Evolutionary conservation across 345 rosid species (phyloP), one percentile per base, ranked within the genome.

Genomic region (Brassica napus): DNA sequence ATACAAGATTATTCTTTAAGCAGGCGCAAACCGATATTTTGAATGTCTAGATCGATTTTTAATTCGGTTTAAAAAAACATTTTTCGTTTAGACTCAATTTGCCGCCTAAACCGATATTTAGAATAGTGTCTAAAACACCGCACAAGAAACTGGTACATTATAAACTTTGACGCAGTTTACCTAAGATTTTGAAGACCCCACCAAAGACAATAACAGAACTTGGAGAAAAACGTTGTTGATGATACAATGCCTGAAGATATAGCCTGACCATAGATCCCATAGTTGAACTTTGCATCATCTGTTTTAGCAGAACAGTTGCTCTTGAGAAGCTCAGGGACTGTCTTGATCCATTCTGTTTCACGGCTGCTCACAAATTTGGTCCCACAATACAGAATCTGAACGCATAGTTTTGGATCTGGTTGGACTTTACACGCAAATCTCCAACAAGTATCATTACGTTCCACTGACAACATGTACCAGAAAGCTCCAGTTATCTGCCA

Each of bases 121-220:
- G 57, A 52, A 49, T 7, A 47, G 0, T 12, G 6, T 47, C 15
- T 39, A 23, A 28, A 52, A 30, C 61, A 16, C 59, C 0, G 6
- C 54, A 54, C 11, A 23, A 68, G 30, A 15, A 7, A n/a, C 30
- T 1, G 30, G 62, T 58, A 4, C 6, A 60, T n/a, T 72, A 1
- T 61, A 4, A 4, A 39, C 2, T 76, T 76, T 3, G 30, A 58
- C 14, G 2, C 35, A 59, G 30, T 11, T 49, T 77, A 93, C 98
- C 98, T 93, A 83, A 91, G 79, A 79, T 93, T 93, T 80, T 93
- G 97, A 57, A 93, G 84, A 30, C 98, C 98, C 97, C 97, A 93
- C 98, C 98, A 91, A 7, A 91, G 88, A 73, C 97, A 93, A 82
- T 88, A 91, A 65, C 84, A 87, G 81, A 91, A 91, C 78, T 89